Conservation (phyloP, 768 basidiomycete genomes). For the Kwoniella sp. region DNA sequence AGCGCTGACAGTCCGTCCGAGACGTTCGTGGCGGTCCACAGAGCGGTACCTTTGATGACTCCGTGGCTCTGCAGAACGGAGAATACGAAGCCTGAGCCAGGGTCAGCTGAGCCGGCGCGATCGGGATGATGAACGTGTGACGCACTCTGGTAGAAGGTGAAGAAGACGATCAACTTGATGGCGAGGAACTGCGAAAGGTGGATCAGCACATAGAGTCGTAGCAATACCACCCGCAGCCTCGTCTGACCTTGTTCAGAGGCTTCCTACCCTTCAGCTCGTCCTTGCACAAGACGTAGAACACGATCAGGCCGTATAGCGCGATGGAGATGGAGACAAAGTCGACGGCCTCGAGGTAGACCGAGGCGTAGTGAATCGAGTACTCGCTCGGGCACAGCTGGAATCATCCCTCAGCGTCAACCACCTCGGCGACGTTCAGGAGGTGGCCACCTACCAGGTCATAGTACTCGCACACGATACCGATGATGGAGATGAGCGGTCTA, state of each 20-base stretch:
- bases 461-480: constrained; percentile 71
- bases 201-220: not conserved
- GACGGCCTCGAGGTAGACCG: constrained; percentile 54
- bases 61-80: constrained; percentile 58
- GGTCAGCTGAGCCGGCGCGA: constrained; percentile 33
- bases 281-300: constrained; percentile 76
- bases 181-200: constrained; percentile 57
- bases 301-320: constrained; percentile 76
- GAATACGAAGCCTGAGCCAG: constrained; percentile 55
- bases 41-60: constrained; percentile 70
- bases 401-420: not conserved
- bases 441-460: constrained; percentile 53
- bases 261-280: constrained; percentile 71
- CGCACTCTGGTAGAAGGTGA: constrained; percentile 82
- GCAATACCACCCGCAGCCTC: not conserved
- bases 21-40: constrained; percentile 80
- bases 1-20: constrained; percentile 78
- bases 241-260: constrained; percentile 63
- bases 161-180: constrained; percentile 76
- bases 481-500: constrained; percentile 64
- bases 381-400: constrained; percentile 25
- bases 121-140: constrained; percentile 52
- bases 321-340: constrained; percentile 82
- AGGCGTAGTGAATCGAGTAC: constrained; percentile 38
- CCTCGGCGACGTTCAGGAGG: not conserved